Evolutionary conservation across 306 rosid species (phyloP).

Genomic region (Sicyos edulis): DNA sequence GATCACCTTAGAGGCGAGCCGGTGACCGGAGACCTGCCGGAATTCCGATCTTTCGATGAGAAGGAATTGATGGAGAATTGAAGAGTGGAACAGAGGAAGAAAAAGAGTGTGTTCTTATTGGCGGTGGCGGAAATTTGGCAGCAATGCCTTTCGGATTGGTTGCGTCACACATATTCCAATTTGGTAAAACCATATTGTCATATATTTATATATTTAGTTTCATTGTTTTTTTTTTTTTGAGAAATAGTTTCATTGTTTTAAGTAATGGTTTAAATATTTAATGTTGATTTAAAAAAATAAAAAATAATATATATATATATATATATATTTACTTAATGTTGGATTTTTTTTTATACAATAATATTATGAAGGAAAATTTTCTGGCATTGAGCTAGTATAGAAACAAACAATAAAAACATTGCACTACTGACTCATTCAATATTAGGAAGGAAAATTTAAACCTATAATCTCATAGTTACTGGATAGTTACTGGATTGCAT

Average conservation of each 20-base stretch:
- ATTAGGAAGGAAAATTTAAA: no score
- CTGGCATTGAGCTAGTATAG: no score
- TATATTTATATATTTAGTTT: conserved; percentile 1
- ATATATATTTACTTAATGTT: no score
- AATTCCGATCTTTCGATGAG: not conserved
- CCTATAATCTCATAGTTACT: no score
- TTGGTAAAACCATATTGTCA: not conserved
- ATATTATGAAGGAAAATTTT: no score
- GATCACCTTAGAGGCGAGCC: not conserved
- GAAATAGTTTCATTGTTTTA: not conserved
- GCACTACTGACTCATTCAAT: no score
- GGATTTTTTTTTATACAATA: no score
- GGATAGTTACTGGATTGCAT: no score
- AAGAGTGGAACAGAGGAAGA: conserved; percentile 5
- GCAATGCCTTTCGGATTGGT: not conserved
- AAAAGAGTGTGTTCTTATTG: not conserved
- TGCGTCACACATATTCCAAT: conserved; percentile 17
- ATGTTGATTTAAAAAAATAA: no score
- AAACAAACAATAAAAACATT: no score
- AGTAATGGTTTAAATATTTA: not conserved
- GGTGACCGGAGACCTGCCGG: not conserved
- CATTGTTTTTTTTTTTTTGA: no score
- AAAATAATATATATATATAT: no score
- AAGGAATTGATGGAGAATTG: not conserved
- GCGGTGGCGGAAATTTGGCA: not conserved